A percentile compares a stretch with the other conserved stretches of the same genome.
Conservation (phyloP, 2,329 filamentous ascomycete species). For the Colletotrichum tropicale region DNA sequence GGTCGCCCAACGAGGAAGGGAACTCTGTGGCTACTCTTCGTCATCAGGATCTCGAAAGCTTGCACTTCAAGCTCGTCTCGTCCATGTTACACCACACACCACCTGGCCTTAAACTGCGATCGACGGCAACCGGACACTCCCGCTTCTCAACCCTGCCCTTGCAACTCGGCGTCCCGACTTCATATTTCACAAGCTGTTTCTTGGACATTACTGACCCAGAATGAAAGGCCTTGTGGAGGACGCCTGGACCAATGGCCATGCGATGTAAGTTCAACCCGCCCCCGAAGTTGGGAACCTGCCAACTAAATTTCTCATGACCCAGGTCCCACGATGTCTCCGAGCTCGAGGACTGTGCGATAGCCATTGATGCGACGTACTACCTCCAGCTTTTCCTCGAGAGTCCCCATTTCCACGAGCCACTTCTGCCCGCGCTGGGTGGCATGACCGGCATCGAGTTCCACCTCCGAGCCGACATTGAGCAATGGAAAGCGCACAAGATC, state of each 20-base stretch:
- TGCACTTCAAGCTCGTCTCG: not conserved
- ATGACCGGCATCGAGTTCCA: conserved; percentile 79
- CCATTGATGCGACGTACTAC: conserved; percentile 90
- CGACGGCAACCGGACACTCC: not conserved
- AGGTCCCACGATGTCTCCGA: conserved; percentile 69
- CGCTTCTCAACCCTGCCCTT: not conserved
- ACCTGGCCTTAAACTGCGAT: not conserved
- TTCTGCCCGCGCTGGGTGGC: conserved; percentile 88
- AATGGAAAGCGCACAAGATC: conserved; percentile 72
- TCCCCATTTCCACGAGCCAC: conserved; percentile 77
- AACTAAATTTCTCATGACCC: conserved; percentile 3
- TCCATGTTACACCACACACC: not conserved
- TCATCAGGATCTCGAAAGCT: not conserved
- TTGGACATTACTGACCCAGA: not conserved
- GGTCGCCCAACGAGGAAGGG: not conserved
- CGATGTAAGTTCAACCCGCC: conserved; percentile 26
- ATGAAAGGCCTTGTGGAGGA: conserved; percentile 40
- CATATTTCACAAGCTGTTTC: not conserved
- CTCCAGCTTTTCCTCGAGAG: conserved; percentile 78
- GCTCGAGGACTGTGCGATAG: conserved; percentile 76
- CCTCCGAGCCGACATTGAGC: conserved; percentile 77
- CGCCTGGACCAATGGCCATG: conserved; percentile 41
- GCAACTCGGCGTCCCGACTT: not conserved
- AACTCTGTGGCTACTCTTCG: not conserved
- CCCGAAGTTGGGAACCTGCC: not conserved